These are phyloP conservation scores for Fusarium palustre DNA, from an alignment of 2,329 filamentous ascomycete species.

Conservation along the genomic window DNA sequence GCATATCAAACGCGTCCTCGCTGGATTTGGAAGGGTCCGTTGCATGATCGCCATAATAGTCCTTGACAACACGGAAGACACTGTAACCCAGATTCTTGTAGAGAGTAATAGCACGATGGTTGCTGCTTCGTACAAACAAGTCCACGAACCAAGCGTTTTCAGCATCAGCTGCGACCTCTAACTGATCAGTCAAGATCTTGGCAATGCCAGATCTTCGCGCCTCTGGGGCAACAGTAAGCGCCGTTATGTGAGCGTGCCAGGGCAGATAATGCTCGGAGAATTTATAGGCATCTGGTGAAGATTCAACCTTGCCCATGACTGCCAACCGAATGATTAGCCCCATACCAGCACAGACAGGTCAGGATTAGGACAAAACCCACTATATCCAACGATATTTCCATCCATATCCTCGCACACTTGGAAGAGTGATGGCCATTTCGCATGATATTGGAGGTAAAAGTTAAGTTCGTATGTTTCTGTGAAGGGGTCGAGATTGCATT, in stretches of 20 bases:
- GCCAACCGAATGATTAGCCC: constrained; percentile 53
- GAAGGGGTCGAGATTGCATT: constrained; percentile 93
- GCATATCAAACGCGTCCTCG: constrained; percentile 97
- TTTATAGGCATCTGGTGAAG: constrained; percentile 79
- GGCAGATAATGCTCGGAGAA: constrained; percentile 92
- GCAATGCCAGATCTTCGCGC: constrained; percentile 89
- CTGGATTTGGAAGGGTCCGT: constrained; percentile 69
- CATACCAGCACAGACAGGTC: constrained; percentile 3
- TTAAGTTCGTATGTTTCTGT: constrained; percentile 98
- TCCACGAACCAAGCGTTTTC: constrained; percentile 95
- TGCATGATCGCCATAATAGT: constrained; percentile 92
- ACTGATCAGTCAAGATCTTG: constrained; percentile 80
- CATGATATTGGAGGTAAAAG: constrained; percentile 96
- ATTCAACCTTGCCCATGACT: constrained; percentile 98
- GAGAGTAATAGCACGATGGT: constrained; percentile 85
- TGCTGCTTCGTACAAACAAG: constrained; percentile 90
- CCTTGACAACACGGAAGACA: constrained; percentile 87
- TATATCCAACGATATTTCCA: constrained; percentile 94
- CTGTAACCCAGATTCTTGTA: constrained; percentile 94
- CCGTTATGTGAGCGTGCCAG: constrained; percentile 99
- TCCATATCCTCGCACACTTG: constrained; percentile 87
- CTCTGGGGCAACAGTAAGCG: constrained; percentile 88
- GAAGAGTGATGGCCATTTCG: constrained; percentile 95
- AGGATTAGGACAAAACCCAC: constrained; percentile 61
- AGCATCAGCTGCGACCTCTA: constrained; percentile 85